Evolutionary conservation across 2,329 filamentous ascomycete species (phyloP).

Genomic region (Blastomyces gilchristii): DNA sequence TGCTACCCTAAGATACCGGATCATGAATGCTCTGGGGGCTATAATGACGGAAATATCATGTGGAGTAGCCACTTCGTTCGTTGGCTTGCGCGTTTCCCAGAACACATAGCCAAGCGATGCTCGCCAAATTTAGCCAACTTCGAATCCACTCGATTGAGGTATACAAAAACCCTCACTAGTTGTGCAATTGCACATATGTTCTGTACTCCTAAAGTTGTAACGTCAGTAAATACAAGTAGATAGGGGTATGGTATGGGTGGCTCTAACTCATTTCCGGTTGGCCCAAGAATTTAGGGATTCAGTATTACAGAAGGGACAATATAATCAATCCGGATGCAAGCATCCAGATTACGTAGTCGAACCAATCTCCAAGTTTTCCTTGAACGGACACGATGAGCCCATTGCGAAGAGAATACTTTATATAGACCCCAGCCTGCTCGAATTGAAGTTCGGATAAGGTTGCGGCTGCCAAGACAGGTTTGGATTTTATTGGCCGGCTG

Average conservation of each 20-base stretch:
- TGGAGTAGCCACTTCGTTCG: neutral
- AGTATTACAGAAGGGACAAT: neutral
- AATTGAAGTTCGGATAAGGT: neutral
- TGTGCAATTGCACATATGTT: neutral
- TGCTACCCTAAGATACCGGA: neutral
- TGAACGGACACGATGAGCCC: neutral
- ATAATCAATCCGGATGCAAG: neutral
- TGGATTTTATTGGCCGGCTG: neutral
- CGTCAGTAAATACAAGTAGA: too few species aligned
- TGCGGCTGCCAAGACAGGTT: neutral
- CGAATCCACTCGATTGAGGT: neutral
- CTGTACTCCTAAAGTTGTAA: neutral
- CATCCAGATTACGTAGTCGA: neutral
- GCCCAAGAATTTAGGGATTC: neutral
- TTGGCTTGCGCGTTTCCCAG: neutral
- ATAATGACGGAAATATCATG: neutral
- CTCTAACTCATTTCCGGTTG: too few species aligned
- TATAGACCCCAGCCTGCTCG: too few species aligned
- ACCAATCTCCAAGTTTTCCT: neutral
- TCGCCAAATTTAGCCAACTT: neutral
- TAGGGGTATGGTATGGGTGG: too few species aligned
- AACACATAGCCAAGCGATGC: neutral
- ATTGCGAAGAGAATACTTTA: neutral
- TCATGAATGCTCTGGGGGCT: neutral
- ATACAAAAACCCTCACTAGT: neutral